These are phyloP conservation scores for Penicillium nucicola DNA, from an alignment of 495 filamentous ascomycete species.

Conservation along the genomic window DNA sequence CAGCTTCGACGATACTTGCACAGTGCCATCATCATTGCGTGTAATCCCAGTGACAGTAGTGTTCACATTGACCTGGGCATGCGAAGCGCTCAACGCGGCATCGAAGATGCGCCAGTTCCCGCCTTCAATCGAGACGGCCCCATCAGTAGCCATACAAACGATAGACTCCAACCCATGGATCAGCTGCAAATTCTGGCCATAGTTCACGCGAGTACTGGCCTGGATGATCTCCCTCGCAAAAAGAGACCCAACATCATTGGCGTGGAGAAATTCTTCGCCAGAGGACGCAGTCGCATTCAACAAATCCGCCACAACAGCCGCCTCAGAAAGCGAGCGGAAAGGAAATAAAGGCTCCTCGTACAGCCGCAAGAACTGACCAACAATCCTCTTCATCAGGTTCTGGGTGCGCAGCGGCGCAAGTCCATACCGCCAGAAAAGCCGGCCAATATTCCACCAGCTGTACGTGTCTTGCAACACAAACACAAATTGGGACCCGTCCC, in stretches of 20 bases:
- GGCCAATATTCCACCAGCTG: slow-evolving; percentile 76
- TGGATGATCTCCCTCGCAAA: slow-evolving; percentile 88
- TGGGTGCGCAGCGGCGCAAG: slow-evolving; percentile 70
- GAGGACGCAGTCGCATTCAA: slow-evolving; percentile 61
- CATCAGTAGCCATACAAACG: slow-evolving; percentile 90
- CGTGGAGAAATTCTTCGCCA: slow-evolving; percentile 64
- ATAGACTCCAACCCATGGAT: slow-evolving; percentile 92
- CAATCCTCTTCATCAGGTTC: slow-evolving; percentile 65
- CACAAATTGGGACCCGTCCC: slow-evolving; percentile 78
- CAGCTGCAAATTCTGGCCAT: slow-evolving; percentile 78
- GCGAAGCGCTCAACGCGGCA: slow-evolving; percentile 65
- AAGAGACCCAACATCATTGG: slow-evolving; percentile 60
- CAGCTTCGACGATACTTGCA: slow-evolving; percentile 46
- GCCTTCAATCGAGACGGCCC: slow-evolving; percentile 72
- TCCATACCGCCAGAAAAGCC: slow-evolving; percentile 84
- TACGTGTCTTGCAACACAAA: slow-evolving; percentile 56
- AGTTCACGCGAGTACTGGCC: slow-evolving; percentile 91
- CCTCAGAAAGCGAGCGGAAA: slow-evolving; percentile 68
- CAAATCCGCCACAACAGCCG: slow-evolving; percentile 63
- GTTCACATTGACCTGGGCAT: slow-evolving; percentile 61
- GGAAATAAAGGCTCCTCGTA: slow-evolving; percentile 84
- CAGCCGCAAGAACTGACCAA: slow-evolving; percentile 73
- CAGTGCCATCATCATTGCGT: slow-evolving; percentile 45
- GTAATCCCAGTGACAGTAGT: slow-evolving; percentile 62
- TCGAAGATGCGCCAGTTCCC: slow-evolving; percentile 97